Base-by-base conservation (phyloP, 2,329 filamentous ascomycete species). In the Aureobasidium melanogenum region DNA sequence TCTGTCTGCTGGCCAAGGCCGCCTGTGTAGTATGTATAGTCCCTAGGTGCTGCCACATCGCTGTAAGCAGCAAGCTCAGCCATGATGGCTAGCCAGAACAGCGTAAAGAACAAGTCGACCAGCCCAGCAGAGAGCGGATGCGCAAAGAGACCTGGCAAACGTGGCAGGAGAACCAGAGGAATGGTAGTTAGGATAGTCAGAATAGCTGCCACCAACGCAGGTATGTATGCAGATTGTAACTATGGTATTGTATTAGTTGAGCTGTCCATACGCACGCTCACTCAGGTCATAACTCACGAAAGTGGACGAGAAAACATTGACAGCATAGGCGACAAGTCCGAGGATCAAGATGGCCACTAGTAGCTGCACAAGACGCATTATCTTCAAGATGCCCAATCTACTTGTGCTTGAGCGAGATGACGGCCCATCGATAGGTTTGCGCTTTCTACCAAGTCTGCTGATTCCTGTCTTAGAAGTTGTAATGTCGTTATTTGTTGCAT, bases 51-150 rank as follows among this genome's bases (percentile, higher is more conserved):
- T 4, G 39, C 22, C 5, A 56, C 34, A 24, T 55, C 59, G 30
- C 43, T 50, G 22, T 56, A 61, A 0, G 59, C 46, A 5, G 59
- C 59, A 10, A 61, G 38, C n/a, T 52, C 59, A 14, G 59, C 59
- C 50, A 54, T 55, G 30, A 47, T 47, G 28, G 59, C 48, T 17
- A 61, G 30, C 59, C 59, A 61, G 39, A 61, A 56, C 34, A 61
- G 22, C 1, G 41, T 19, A 38, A 52, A 44, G n/a, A 61, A 39
- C 30, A 61, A 17, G 38, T 61, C 59, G 8, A 50, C 22, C 26
- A 28, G 3, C 8, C 22, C 43, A 47, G 48, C 28, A 19, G 34
- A 41, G 22, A 47, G 30, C 1, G 24, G 59, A 19, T 39, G 51
- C n/a, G 50, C 14, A 7, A 26, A 17, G 9, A 22, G 39, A 26